Evolutionary conservation across 1,139 yeast genomes (phyloP).

Genomic region (Suhomyces ambrosiae): DNA sequence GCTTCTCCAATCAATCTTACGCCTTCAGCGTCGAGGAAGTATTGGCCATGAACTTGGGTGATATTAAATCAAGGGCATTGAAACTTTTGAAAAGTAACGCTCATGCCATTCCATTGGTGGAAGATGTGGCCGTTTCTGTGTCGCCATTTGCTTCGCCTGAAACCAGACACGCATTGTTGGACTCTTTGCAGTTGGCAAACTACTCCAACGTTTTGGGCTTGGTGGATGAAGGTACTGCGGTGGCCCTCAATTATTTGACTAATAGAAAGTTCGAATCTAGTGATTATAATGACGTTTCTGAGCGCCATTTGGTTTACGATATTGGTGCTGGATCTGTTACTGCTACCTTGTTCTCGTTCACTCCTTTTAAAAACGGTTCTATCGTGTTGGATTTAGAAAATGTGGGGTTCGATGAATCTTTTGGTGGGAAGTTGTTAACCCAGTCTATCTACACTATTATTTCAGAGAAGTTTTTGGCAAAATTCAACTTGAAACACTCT

Average conservation of each 20-base stretch:
- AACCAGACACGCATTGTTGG: slow-evolving; percentile 71
- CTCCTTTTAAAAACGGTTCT: slow-evolving; percentile 44
- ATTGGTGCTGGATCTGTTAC: slow-evolving; percentile 92
- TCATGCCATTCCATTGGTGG: slow-evolving; percentile 35
- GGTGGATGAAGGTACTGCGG: slow-evolving; percentile 89
- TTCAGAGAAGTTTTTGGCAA: slow-evolving; percentile 54
- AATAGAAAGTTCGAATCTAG: slow-evolving; percentile 44
- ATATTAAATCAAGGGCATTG: slow-evolving; percentile 66
- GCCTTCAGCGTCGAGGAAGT: slow-evolving; percentile 67
- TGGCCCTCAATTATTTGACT: slow-evolving; percentile 75
- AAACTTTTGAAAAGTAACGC: slow-evolving; percentile 37
- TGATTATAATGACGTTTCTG: slow-evolving; percentile 41
- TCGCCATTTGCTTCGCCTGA: slow-evolving; percentile 70
- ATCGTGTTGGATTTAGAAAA: slow-evolving; percentile 65
- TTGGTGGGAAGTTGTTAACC: slow-evolving; percentile 82
- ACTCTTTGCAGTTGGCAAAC: slow-evolving; percentile 74
- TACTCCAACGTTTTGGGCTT: slow-evolving; percentile 60
- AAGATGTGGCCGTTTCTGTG: slow-evolving; percentile 73
- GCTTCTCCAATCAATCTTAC: slow-evolving; percentile 44
- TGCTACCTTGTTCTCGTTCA: slow-evolving; percentile 76
- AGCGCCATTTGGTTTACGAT: slow-evolving; percentile 78
- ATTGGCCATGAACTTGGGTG: slow-evolving; percentile 77
- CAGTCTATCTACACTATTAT: slow-evolving; percentile 62
- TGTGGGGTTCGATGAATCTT: slow-evolving; percentile 60
- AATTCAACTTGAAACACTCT: slow-evolving; percentile 38